Evolutionary conservation across 139 green algal species (phyloP).

Genomic region (Tetradesmus obliquus): DNA sequence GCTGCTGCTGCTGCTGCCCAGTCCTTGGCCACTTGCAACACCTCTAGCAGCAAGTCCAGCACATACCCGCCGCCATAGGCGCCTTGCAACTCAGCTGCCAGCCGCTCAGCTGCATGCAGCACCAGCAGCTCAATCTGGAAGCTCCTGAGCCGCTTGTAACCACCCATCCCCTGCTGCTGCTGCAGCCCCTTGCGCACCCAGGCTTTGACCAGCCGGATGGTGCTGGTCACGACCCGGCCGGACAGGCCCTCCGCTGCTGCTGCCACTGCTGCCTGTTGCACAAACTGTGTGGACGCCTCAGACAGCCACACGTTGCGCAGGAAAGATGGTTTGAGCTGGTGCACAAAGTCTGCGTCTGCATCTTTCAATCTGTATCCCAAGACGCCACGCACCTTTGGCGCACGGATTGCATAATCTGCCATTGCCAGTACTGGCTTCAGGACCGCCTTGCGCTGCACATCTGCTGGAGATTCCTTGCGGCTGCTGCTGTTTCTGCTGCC

Average conservation of each 20-base stretch:
- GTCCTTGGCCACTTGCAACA: background rate
- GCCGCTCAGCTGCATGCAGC: constrained; percentile 18
- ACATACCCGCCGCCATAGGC: background rate
- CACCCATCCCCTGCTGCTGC: background rate
- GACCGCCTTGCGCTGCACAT: background rate
- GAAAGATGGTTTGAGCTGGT: background rate
- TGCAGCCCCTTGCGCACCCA: background rate
- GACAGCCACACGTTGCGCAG: background rate
- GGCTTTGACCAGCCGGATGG: background rate
- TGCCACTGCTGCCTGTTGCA: background rate
- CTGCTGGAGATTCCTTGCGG: background rate
- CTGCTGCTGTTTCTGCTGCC: background rate
- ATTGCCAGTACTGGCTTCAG: background rate
- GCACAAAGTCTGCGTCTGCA: background rate
- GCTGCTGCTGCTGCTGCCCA: background rate
- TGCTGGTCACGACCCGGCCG: background rate
- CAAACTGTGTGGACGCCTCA: background rate
- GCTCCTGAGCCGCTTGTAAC: background rate
- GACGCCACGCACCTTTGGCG: too few species aligned
- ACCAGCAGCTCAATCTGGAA: background rate
- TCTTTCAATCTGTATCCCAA: background rate
- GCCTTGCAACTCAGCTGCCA: background rate
- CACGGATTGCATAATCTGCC: background rate
- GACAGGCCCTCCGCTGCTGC: background rate
- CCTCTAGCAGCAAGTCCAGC: background rate